Evolutionary conservation across 139 green algal genomes (phyloP).

Genomic region (Axilococcus clingmanii): DNA sequence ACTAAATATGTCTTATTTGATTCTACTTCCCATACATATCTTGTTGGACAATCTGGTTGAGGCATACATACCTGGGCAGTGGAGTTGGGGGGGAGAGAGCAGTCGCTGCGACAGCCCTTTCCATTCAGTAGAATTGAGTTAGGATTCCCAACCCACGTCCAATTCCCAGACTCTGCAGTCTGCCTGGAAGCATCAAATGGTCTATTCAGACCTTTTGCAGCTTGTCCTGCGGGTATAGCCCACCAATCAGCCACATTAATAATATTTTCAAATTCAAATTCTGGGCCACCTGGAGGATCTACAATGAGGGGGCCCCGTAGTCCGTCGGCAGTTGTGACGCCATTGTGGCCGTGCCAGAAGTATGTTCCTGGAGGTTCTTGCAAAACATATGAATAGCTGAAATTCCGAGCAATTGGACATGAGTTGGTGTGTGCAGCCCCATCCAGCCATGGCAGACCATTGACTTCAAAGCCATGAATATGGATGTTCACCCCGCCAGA

Average conservation of each 20-base stretch:
- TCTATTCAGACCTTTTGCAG: slow-evolving; percentile 1
- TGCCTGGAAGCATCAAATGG: background rate
- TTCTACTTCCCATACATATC: background rate
- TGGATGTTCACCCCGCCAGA: slow-evolving; percentile 19
- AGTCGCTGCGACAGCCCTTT: background rate
- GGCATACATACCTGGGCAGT: background rate
- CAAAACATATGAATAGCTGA: background rate
- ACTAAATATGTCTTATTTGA: slow-evolving; percentile 23
- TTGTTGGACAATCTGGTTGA: background rate
- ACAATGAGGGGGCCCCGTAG: background rate
- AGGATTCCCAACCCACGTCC: background rate
- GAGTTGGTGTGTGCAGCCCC: slow-evolving; percentile 18
- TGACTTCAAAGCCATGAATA: slow-evolving; percentile 16
- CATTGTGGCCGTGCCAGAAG: background rate
- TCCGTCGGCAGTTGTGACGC: background rate
- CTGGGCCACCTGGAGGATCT: background rate
- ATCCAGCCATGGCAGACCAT: slow-evolving; percentile 7
- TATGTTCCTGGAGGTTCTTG: background rate
- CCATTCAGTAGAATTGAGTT: background rate
- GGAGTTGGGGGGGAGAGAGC: background rate
- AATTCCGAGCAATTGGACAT: slow-evolving; percentile 24
- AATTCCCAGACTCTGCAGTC: background rate
- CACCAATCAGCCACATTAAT: background rate
- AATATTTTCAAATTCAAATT: background rate
- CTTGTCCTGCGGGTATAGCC: background rate